Conservation (phyloP, 73 alveolate genomes). For the Durusdinium trenchii region DNA sequence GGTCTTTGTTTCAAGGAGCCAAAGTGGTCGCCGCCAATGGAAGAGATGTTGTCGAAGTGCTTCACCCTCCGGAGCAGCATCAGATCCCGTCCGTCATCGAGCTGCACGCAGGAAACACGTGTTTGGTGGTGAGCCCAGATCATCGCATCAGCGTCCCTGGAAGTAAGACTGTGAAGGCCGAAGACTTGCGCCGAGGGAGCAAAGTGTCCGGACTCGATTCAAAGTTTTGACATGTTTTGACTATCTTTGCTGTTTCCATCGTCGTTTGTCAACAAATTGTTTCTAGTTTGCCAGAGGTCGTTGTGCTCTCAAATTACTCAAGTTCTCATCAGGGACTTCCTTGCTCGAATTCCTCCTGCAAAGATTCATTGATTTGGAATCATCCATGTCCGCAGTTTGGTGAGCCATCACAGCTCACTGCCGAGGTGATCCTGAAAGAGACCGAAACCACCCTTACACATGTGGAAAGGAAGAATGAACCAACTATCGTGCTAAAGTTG, state of each 20-base stretch:
- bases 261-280: too few relatives aligned
- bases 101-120: neutral
- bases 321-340: too few relatives aligned
- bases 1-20: constrained; percentile 4
- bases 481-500: neutral
- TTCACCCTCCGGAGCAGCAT: constrained; percentile 57
- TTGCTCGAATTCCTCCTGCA: too few relatives aligned
- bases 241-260: too few relatives aligned
- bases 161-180: neutral
- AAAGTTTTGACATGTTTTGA: too few relatives aligned
- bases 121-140: constrained; percentile 38
- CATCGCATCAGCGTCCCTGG: constrained; percentile 44
- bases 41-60: neutral
- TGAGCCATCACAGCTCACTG: too few relatives aligned
- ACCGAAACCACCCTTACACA: neutral
- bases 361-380: too few relatives aligned
- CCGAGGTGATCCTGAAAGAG: neutral
- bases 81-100: constrained; percentile 21
- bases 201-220: too few relatives aligned
- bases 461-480: neutral
- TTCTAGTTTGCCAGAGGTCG: too few relatives aligned
- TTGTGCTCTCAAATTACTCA: too few relatives aligned
- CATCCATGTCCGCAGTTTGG: too few relatives aligned
- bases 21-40: constrained; percentile 17
- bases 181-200: neutral